Evolutionary conservation across 2,329 filamentous ascomycete genomes (phyloP), one percentile per base, ranked within the genome.

Genomic region (Trichothecium roseum): DNA sequence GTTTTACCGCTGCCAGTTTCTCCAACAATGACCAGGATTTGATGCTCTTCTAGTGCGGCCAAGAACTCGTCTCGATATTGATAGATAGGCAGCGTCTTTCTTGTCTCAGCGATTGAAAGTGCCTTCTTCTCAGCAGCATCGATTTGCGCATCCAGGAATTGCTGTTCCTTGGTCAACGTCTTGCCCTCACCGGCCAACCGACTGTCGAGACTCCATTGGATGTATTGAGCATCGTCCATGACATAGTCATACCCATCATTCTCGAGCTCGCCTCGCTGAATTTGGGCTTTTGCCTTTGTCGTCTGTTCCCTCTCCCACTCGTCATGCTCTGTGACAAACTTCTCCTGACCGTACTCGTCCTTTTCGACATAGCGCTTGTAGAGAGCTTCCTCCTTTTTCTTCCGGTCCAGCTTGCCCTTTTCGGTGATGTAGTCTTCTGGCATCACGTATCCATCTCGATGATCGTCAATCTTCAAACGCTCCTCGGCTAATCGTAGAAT

Each of bases 1-100:
- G 89, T 94, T 60, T 98, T 98, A 47, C 91, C 91, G 46, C 80
- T 87, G 36, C 91, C 91, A 0, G 91, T 98, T 57, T 96, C 88
- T 52, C 86, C 91, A 2, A 95, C 87, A 36, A 98, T 81, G 39
- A 98, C 86, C 9, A 98, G 60, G 12, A 94, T 77, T 50, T 95
- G 91, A 45, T 88, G 81, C 35, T 93, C 68, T 24, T 78, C 74
- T n/a, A 96, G 67, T 0, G 91, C 91, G n/a, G 79, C 74, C 16
- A 98, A 68, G 37, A 98, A 83, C 44, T 89, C 70, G 28, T 94
- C 81, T 17, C 87, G 74, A 49, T 89, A 96, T 30, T 80, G 71
- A 56, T 89, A 96, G 30, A 96, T 89, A 0, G 91, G 91, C 27
- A 98, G 62, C 43, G 78, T 88, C 52, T 93, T 94, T 28, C 91